Percentiles rank a stretch among this genome's conserved stretches.
phyloP scores from a whole-genome alignment of 805 yeast genomes.

The Metschnikowia proteae region DNA sequence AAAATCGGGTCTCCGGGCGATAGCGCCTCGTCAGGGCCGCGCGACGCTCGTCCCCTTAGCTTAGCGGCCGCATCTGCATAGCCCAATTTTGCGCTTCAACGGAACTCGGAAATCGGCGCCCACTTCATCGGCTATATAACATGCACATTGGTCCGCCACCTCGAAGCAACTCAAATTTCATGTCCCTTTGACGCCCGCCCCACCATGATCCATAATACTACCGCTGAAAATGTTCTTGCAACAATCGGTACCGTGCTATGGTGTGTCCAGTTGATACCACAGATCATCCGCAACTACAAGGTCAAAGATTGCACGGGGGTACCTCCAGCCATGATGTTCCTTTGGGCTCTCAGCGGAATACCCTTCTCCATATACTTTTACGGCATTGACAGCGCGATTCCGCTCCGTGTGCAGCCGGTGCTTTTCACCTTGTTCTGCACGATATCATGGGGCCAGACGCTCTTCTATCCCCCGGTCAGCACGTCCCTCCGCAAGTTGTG shows the following conservation, averaged over 20 bases:
- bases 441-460: slow-evolving; percentile 58
- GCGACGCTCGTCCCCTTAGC: neutral
- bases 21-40: neutral
- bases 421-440: slow-evolving; percentile 68
- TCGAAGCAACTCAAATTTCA: neutral
- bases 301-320: slow-evolving; percentile 81
- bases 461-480: slow-evolving; percentile 67
- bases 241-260: slow-evolving; percentile 88
- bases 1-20: neutral
- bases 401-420: slow-evolving; percentile 85
- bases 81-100: slow-evolving; percentile 1
- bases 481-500: slow-evolving; percentile 35
- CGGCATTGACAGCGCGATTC: slow-evolving; percentile 64
- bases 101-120: neutral
- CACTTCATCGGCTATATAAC: neutral
- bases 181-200: neutral
- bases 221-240: slow-evolving; percentile 72
- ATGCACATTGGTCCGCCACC: neutral
- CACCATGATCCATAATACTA: slow-evolving; percentile 15
- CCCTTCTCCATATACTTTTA: slow-evolving; percentile 87
- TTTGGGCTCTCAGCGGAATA: slow-evolving; percentile 70
- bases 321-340: slow-evolving; percentile 82
- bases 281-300: slow-evolving; percentile 67
- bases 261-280: slow-evolving; percentile 91
- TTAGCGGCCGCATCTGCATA: neutral